Evolutionary conservation across 2,329 filamentous ascomycete genomes (phyloP).

Genomic region (Microdochium nivale): DNA sequence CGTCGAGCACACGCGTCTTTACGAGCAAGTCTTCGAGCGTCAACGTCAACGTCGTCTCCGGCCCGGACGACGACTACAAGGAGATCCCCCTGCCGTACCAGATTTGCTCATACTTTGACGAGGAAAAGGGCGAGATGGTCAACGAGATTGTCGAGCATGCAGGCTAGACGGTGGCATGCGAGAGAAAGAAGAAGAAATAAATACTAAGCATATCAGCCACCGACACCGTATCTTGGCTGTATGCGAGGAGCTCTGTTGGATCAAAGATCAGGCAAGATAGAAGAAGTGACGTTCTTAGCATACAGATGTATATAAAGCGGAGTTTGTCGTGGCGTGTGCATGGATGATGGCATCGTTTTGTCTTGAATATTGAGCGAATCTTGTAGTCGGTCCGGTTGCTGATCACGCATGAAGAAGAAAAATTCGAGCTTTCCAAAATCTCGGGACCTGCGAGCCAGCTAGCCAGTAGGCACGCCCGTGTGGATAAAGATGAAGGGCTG

Average conservation of each 20-base stretch:
- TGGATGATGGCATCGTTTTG: too few species aligned
- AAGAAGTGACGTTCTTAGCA: background rate
- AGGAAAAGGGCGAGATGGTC: slow-evolving; percentile 63
- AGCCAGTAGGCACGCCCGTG: too few species aligned
- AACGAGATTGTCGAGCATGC: slow-evolving; percentile 95
- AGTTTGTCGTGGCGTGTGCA: background rate
- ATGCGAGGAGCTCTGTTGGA: too few species aligned
- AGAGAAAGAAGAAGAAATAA: too few species aligned
- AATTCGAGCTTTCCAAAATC: too few species aligned
- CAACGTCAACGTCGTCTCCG: slow-evolving; percentile 75
- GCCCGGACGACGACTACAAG: slow-evolving; percentile 70
- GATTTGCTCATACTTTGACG: slow-evolving; percentile 67
- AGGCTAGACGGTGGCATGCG: slow-evolving; percentile 42
- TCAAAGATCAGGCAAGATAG: background rate
- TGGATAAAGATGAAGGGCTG: too few species aligned
- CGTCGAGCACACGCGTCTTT: slow-evolving; percentile 71
- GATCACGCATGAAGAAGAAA: too few species aligned
- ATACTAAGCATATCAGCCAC: too few species aligned
- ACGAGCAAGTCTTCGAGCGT: slow-evolving; percentile 80
- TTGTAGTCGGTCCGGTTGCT: too few species aligned
- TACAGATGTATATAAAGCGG: background rate
- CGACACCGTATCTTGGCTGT: too few species aligned
- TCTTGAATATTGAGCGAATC: too few species aligned
- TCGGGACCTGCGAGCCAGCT: too few species aligned
- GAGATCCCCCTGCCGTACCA: slow-evolving; percentile 86